phyloP scores from a whole-genome alignment of 116 monocot species.

The Dioscorea cayenensis region DNA sequence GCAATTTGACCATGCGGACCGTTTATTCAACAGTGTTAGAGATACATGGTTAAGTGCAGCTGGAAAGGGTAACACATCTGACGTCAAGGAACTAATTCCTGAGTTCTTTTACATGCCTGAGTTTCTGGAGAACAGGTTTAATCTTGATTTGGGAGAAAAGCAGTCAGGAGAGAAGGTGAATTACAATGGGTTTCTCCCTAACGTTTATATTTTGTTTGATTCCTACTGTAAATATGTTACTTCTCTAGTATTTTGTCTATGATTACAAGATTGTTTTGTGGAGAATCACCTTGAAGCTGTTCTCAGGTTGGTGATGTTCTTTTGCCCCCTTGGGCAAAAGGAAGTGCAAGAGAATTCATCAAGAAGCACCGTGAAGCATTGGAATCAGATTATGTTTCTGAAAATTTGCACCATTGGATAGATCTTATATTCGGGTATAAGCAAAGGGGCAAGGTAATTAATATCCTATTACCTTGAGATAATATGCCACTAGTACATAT shows the following conservation, averaged over 20 bases:
- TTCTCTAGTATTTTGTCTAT: background rate
- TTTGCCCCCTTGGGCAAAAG: constrained; percentile 93
- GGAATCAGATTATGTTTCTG: constrained; percentile 96
- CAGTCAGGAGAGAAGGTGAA: constrained; percentile 98
- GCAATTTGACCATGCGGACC: constrained; percentile 98
- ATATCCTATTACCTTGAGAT: background rate
- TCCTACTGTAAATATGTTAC: background rate
- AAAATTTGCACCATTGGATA: constrained; percentile 99
- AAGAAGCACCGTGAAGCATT: constrained; percentile 95
- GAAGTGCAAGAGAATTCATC: constrained; percentile 92
- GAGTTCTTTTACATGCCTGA: constrained; percentile 99
- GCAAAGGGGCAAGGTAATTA: constrained; percentile 86
- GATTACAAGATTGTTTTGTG: background rate
- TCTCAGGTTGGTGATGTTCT: constrained; percentile 87
- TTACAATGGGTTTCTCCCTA: background rate
- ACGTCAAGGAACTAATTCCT: constrained; percentile 97
- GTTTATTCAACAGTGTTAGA: constrained; percentile 82
- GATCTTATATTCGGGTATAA: constrained; percentile 98
- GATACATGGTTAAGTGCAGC: constrained; percentile 99
- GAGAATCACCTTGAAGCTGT: background rate
- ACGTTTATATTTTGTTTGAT: background rate
- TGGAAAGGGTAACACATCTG: constrained; percentile 97
- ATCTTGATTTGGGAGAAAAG: constrained; percentile 95
- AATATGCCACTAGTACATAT: too few species aligned
- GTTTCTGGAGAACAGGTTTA: constrained; percentile 81